Evolutionary conservation across 2,329 filamentous ascomycete species (phyloP), one percentile per base, ranked within the genome.

Genomic region (Ophiostoma triangulosporum): DNA sequence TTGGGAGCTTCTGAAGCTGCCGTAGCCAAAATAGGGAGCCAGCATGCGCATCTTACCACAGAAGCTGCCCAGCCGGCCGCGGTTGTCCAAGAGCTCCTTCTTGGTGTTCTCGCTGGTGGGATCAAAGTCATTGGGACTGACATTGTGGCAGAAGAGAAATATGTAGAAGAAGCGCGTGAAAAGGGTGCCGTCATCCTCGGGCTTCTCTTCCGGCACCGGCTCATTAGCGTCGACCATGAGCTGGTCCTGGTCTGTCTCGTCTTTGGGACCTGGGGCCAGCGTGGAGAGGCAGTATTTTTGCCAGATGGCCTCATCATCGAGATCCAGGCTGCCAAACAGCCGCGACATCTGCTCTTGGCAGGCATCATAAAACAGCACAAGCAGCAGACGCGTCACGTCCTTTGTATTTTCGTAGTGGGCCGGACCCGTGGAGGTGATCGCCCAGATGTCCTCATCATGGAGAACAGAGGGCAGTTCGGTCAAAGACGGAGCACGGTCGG

Each of bases 141-240:
- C 26, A 5, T 49, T 40, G n/a, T 38, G 56, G 35, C 56, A 53
- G 12, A 52, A 53, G 6, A 57, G 50, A 51, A 57, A 66, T 0
- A 51, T 53, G 22, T 60, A 51, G 27, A 66, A 65, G 3, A 64
- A 52, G 4, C 57, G 54, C 12, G 53, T 56, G 7, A 64, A 60
- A 1, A 38, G 46, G 9, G 33, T 54, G 2, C 56, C 52, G 11
- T 56, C 51, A 32, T 52, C 35, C 22, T 50, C 48, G 3, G 31
- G 27, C 12, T 33, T 33, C 17, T 40, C 43, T 12, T 32, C 26
- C 4, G 26, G n/a, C 26, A 43, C 6, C 6, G 24, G 49, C 24
- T 43, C 35, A 11, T 43, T 27, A 5, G 43, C n/a, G 17, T 22
- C 33, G 6, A 12, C 35, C 49, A 43, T 31, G 15, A 12, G 46